Evolutionary conservation across 257 asterid species (phyloP).

Genomic region (Petunia axillaris): DNA sequence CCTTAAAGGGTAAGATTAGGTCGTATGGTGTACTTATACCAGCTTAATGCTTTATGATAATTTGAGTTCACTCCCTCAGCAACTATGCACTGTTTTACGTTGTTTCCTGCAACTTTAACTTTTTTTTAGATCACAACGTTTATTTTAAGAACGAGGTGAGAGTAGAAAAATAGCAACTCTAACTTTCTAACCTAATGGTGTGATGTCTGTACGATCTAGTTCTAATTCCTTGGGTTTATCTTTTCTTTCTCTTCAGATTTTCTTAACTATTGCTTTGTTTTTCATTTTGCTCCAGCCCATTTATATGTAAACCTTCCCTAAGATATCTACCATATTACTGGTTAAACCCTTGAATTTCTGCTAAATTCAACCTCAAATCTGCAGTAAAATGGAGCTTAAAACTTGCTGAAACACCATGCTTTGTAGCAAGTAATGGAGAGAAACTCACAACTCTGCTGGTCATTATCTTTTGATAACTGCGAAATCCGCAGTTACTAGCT

Average conservation of each 20-base stretch:
- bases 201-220: not conserved
- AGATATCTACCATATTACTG: not conserved
- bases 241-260: not conserved
- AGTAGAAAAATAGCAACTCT: not conserved
- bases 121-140: not conserved
- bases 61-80: not conserved
- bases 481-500: not conserved
- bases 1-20: not conserved
- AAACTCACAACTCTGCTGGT: not conserved
- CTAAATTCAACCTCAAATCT: not conserved
- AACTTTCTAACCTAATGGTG: constrained; percentile 6
- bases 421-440: constrained; percentile 5
- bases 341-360: not conserved
- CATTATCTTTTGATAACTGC: too few relatives aligned
- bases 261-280: not conserved
- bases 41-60: not conserved
- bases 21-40: not conserved
- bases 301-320: not conserved
- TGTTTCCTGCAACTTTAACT: too few relatives aligned
- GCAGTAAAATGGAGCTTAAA: not conserved
- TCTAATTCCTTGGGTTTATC: not conserved
- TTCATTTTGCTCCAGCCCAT: not conserved
- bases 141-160: too few relatives aligned
- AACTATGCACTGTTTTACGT: not conserved
- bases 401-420: not conserved